These are phyloP conservation scores for Heterobasidion occidentale DNA, from an alignment of 1,284 basidiomycete genomes.

Conservation along the genomic window DNA sequence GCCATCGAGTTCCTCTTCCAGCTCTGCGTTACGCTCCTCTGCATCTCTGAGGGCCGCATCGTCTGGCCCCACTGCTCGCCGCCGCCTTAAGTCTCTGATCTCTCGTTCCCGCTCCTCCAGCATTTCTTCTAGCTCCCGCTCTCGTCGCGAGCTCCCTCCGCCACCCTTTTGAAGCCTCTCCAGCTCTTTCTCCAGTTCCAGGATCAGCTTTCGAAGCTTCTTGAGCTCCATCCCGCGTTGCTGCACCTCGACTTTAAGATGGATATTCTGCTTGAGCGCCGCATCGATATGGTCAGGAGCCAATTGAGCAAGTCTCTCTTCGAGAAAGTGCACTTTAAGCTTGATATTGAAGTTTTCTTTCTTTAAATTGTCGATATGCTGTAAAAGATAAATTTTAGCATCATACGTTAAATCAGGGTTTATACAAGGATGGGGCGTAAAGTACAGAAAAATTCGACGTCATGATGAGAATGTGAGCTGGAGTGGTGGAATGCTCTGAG, in stretches of 20 bases:
- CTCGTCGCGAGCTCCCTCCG: constrained; percentile 31
- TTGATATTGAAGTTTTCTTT: constrained; percentile 96
- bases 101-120: constrained; percentile 64
- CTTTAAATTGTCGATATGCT: constrained; percentile 92
- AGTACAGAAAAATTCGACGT: too few relatives aligned
- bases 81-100: constrained; percentile 51
- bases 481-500: neutral
- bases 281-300: constrained; percentile 90
- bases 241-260: constrained; percentile 89
- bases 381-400: neutral
- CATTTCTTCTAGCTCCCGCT: constrained; percentile 63
- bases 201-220: constrained; percentile 82
- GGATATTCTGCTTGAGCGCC: constrained; percentile 89
- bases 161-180: constrained; percentile 59
- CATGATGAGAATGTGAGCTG: neutral
- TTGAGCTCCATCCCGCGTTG: constrained; percentile 90
- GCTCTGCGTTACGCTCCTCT: constrained; percentile 52
- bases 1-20: constrained; percentile 66
- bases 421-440: too few relatives aligned
- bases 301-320: constrained; percentile 81
- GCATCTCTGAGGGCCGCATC: constrained; percentile 45
- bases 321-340: constrained; percentile 87
- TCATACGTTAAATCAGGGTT: too few relatives aligned
- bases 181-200: constrained; percentile 77
- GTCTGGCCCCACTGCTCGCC: constrained; percentile 25